phyloP scores from a whole-genome alignment of 805 yeast genomes.

The Candida coleopterorum region DNA sequence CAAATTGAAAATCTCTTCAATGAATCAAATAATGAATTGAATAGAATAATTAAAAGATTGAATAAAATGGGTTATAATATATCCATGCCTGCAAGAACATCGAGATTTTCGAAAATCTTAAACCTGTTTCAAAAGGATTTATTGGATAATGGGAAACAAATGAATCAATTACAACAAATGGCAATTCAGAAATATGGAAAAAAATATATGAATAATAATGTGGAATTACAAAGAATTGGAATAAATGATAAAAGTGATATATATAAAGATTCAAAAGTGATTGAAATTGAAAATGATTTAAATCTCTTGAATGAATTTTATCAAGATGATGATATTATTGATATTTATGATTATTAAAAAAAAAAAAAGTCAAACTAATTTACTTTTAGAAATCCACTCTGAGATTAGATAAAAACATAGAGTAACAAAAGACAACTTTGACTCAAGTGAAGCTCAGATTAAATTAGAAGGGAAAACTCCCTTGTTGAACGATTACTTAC shows the following conservation, averaged over 20 bases:
- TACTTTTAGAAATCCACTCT: too few species aligned
- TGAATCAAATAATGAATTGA: conserved; percentile 1
- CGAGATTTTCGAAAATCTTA: background rate
- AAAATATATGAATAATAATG: conserved; percentile 1
- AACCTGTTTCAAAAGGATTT: background rate
- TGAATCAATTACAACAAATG: background rate
- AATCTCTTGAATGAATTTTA: background rate
- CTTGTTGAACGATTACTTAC: too few species aligned
- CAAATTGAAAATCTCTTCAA: conserved; percentile 4
- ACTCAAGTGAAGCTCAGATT: too few species aligned
- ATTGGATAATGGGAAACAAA: background rate
- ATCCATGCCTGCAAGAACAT: background rate
- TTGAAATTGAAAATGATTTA: background rate
- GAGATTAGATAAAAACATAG: too few species aligned
- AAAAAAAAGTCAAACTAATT: too few species aligned
- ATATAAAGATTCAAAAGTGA: background rate
- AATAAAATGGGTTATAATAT: conserved; percentile 3
- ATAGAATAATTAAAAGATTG: background rate
- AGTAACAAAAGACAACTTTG: too few species aligned
- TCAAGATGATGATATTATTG: background rate
- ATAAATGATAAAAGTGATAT: conserved; percentile 1
- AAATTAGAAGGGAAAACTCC: too few species aligned
- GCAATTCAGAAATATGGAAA: conserved; percentile 1
- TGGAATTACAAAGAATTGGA: background rate
- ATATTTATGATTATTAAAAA: background rate